phyloP scores from a whole-genome alignment of 2,329 filamentous ascomycete genomes.

The Talaromyces verruculosus region DNA sequence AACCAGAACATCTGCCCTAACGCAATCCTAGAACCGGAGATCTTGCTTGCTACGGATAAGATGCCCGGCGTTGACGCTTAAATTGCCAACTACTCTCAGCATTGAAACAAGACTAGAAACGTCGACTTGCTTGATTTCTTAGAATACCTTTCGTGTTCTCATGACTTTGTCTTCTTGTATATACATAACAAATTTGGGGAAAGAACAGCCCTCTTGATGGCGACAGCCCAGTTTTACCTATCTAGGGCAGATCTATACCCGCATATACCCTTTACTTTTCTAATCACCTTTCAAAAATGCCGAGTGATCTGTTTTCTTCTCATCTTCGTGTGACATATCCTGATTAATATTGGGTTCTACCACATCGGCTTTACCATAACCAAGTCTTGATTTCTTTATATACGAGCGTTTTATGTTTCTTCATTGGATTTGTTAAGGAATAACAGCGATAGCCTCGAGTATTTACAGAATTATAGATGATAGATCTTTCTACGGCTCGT shows the following conservation, averaged over 20 bases:
- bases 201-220: not conserved
- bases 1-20: slow-evolving; percentile 17
- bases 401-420: not conserved
- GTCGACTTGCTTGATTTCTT: not conserved
- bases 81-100: not conserved
- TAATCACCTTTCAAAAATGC: too few relatives aligned
- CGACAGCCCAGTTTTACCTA: not conserved
- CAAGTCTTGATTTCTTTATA: not conserved
- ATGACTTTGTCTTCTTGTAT: not conserved
- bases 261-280: not conserved
- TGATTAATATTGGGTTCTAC: not conserved
- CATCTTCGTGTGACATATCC: not conserved
- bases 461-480: not conserved
- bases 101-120: not conserved
- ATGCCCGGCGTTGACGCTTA: slow-evolving; percentile 2
- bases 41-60: slow-evolving; percentile 12
- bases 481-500: not conserved
- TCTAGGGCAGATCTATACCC: not conserved
- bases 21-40: slow-evolving; percentile 16
- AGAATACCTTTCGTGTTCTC: not conserved
- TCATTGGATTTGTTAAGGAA: not conserved
- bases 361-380: not conserved
- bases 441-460: not conserved
- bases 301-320: not conserved
- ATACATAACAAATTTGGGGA: not conserved